Percentiles rank a stretch among this genome's conserved stretches.
Evolutionary conservation across 768 basidiomycete species (phyloP).

Genomic region (Suillus subluteus): DNA sequence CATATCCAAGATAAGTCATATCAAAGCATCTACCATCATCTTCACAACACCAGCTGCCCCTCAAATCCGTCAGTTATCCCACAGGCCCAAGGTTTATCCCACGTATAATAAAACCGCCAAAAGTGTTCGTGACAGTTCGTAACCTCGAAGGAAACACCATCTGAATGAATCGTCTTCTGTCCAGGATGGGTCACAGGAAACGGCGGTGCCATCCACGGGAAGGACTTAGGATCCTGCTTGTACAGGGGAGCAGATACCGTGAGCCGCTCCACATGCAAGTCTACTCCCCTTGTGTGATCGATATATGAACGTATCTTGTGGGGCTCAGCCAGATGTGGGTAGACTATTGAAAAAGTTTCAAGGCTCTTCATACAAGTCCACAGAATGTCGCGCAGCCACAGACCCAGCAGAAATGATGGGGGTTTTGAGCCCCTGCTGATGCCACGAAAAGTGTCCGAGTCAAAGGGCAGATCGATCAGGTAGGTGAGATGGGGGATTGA

Average conservation of each 20-base stretch:
- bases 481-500: neutral
- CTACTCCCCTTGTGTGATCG: neutral
- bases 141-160: neutral
- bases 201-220: neutral
- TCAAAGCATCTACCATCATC: neutral
- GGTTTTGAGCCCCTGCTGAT: neutral
- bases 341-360: neutral
- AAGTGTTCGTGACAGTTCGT: neutral
- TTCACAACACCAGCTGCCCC: neutral
- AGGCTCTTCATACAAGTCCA: neutral
- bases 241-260: neutral
- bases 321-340: neutral
- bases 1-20: neutral
- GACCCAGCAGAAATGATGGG: accelerated
- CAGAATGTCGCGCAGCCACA: neutral
- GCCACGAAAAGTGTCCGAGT: neutral
- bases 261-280: neutral
- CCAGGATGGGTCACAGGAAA: neutral
- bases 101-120: neutral
- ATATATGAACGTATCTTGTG: neutral
- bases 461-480: neutral
- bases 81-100: neutral
- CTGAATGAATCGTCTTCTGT: neutral
- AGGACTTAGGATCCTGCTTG: neutral
- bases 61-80: neutral